Base-by-base conservation (phyloP, 1,284 basidiomycete genomes). In the Sanghuangporus sanghuang region DNA sequence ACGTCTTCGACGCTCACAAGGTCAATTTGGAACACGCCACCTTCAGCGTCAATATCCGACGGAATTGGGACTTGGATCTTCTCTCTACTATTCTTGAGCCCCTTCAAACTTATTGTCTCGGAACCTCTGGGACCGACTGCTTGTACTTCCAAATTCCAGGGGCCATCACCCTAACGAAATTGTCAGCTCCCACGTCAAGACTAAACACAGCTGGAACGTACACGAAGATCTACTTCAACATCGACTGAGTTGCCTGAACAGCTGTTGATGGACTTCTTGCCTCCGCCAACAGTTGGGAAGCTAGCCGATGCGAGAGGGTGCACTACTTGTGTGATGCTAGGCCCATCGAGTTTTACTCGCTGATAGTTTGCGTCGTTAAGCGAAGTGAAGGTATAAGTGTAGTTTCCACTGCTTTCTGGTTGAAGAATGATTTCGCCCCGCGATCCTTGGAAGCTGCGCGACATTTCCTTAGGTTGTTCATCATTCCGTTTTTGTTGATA, bases 291-390 rank as follows among this genome's bases (percentile, higher is more conserved):
- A 39, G 72, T 67, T 23, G 70, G 77, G 70, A 96, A 92, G 65
- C 88, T 84, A 2, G 90, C 93, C 54, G 84, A 85, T 0, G 94
- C 93, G 35, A 93, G 80, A 0, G 93, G 93, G 72, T 95, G 93
- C n/a, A 96, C 90, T 23, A 89, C 82, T 74, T 96, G 93, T 60
- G 90, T 85, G 67, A 93, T 90, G 55, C 85, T 88, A 14, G 87
- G 85, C 14, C 87, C 87, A 54, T 86, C 78, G 16, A 94, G 76
- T 32, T 85, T 81, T 14, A 94, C 80, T 67, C 85, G 85, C 68
- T 84, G 81, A 76, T 99, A 98, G 73, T 95, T 88, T 21, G 84
- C 81, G 73, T 99, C 96, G 71, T 89, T 90, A 57, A 99, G 76
- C 50, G 86, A 80, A 9, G 83, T 76, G 76, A 98, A 96, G 1